phyloP scores from a whole-genome alignment of 1,284 basidiomycete genomes.

The Ustilago trichophora region DNA sequence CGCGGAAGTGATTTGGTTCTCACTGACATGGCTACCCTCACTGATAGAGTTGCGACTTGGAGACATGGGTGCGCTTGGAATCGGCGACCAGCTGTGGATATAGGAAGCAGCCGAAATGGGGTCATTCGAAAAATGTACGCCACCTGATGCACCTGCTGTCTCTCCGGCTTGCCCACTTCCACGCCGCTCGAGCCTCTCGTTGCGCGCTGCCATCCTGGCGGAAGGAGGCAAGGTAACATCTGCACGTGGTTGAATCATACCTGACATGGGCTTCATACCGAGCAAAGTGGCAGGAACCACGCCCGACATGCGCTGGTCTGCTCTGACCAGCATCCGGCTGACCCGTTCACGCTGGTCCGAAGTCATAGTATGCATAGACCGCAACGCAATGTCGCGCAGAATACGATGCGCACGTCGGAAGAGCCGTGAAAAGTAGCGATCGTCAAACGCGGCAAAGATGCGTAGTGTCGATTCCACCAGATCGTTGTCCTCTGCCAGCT shows the following conservation, averaged over 20 bases:
- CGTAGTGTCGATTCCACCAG: constrained; percentile 53
- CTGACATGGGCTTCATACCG: constrained; percentile 15
- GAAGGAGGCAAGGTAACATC: constrained; percentile 30
- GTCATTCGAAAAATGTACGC: not conserved
- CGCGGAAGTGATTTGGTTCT: constrained; percentile 26
- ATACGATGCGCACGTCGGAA: constrained; percentile 48
- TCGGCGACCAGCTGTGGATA: constrained; percentile 46
- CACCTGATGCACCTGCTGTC: constrained; percentile 10
- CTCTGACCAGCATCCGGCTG: constrained; percentile 42
- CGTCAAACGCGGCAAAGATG: constrained; percentile 51
- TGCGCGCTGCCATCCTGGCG: constrained; percentile 21
- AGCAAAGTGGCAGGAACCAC: constrained; percentile 19
- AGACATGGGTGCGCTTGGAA: constrained; percentile 46
- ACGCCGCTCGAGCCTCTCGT: constrained; percentile 19
- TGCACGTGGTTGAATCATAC: constrained; percentile 12
- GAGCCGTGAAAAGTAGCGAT: constrained; percentile 44
- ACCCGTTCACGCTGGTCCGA: constrained; percentile 49
- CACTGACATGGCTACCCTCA: constrained; percentile 19
- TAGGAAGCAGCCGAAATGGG: constrained; percentile 42
- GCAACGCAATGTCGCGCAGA: constrained; percentile 42
- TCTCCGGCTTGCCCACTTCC: constrained; percentile 16
- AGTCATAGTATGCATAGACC: constrained; percentile 46
- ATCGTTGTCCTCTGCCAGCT: constrained; percentile 47
- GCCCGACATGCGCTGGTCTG: constrained; percentile 24
- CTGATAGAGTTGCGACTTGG: constrained; percentile 36